Evolutionary conservation across 2,329 filamentous ascomycete genomes (phyloP).

Genomic region (Trichoderma gracile): DNA sequence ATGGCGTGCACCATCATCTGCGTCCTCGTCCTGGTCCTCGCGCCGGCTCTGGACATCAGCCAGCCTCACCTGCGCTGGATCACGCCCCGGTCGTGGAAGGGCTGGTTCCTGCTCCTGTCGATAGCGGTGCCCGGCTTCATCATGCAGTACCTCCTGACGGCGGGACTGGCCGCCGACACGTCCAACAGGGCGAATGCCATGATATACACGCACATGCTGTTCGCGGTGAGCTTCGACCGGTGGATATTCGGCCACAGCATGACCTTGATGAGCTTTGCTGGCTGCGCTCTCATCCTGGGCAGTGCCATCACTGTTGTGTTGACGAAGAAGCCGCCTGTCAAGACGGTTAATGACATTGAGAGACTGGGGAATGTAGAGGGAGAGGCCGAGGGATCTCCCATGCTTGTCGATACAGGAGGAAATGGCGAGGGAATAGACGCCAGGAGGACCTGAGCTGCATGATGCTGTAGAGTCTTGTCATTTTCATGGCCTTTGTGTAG

Average conservation of each 20-base stretch:
- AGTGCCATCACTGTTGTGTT: constrained; percentile 55
- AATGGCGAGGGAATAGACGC: constrained; percentile 30
- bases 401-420: constrained; percentile 41
- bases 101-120: constrained; percentile 69
- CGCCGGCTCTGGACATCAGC: constrained; percentile 46
- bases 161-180: constrained; percentile 71
- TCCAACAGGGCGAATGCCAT: constrained; percentile 59
- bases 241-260: constrained; percentile 55
- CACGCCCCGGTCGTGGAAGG: constrained; percentile 43
- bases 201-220: constrained; percentile 60
- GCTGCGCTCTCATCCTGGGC: constrained; percentile 55
- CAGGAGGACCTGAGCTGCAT: constrained; percentile 13
- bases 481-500: background rate
- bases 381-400: constrained; percentile 43
- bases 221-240: constrained; percentile 54
- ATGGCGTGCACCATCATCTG: constrained; percentile 69
- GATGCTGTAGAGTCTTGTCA: background rate
- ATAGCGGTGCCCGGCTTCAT: constrained; percentile 75
- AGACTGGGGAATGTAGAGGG: constrained; percentile 35
- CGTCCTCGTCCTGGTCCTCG: constrained; percentile 57
- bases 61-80: constrained; percentile 50
- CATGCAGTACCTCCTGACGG: constrained; percentile 84
- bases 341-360: constrained; percentile 40
- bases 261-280: constrained; percentile 50
- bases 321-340: constrained; percentile 42